Base-by-base conservation (phyloP, 352 stramenopile genomes). In the Globisporangium acanthophoron region DNA sequence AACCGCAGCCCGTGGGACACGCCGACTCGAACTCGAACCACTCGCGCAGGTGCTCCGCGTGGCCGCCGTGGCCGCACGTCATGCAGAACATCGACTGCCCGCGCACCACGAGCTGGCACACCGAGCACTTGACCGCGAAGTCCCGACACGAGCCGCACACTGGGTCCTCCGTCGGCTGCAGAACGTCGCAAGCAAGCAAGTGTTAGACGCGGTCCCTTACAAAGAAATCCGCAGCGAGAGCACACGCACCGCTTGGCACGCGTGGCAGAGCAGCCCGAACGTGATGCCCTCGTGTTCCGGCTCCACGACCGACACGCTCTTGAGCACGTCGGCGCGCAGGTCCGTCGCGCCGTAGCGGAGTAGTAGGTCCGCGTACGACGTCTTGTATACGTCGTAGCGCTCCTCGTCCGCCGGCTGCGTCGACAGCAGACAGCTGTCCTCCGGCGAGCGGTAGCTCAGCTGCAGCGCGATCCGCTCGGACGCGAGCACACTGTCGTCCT, bases 61-160 rank as follows among this genome's bases (percentile, higher is more conserved):
- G 85, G 50, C 85, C 85, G 27, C 85, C 85, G 54, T 95, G 85
- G 27, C 85, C 85, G 47, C 85, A 95, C 0, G 76, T 87, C 67
- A 94, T 86, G 58, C 85, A 95, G 56, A 88, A 93, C 81, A 92
- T 91, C 20, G 80, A 91, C 59, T 95, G 80, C 1, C 85, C 85
- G 31, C 85, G 78, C 44, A 95, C 81, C 12, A 87, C 80, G 29
- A 95, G 76, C 53, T 93, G 80, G 47, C 85, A 95, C 44, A 95
- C 62, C 0, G 82, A 90, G 62, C 85, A 95, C 45, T 84, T 80
- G 60, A 92, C 59, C 21, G 81, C 76, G 58, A 95, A 93, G 37
- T 92, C 80, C 3, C 73, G 74, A 40, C 85, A 95, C 33, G 61
- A 71, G 0, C 66, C 56, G 54, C 85, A 95, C 56, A 89, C 78